phyloP scores from a whole-genome alignment of 139 green algal species.

The Asterochloris sp. region DNA sequence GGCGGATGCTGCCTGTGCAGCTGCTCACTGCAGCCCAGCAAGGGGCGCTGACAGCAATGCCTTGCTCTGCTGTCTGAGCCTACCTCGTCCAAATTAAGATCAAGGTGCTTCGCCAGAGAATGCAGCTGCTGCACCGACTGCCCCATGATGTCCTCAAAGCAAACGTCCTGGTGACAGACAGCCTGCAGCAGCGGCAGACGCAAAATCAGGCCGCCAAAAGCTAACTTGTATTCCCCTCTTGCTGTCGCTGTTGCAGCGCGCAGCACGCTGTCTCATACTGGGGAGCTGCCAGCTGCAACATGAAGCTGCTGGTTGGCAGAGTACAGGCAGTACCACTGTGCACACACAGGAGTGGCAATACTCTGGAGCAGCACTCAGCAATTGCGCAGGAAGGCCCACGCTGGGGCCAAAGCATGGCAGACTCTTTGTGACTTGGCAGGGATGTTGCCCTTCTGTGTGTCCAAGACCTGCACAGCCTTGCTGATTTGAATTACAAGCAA shows the following conservation, averaged over 20 bases:
- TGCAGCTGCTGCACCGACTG: constrained; percentile 9
- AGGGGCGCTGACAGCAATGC: not conserved
- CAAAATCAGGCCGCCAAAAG: not conserved
- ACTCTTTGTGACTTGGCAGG: no score
- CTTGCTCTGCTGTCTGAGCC: not conserved
- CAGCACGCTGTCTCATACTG: not conserved
- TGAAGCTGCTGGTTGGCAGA: not conserved
- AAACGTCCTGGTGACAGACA: constrained; percentile 21
- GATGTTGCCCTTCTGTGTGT: no score
- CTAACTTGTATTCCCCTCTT: not conserved
- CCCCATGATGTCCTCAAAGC: constrained; percentile 31
- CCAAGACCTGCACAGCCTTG: no score
- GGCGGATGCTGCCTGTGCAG: not conserved
- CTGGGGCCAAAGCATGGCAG: no score
- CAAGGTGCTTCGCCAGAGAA: constrained; percentile 13
- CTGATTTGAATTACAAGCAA: no score
- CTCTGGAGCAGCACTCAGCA: not conserved
- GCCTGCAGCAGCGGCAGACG: constrained; percentile 8
- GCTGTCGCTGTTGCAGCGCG: not conserved
- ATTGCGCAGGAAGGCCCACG: no score
- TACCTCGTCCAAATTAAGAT: not conserved
- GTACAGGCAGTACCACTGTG: not conserved
- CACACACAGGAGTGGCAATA: not conserved
- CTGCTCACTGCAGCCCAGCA: not conserved
- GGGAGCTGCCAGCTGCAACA: no score